phyloP scores from a whole-genome alignment of 2,329 filamentous ascomycete species.

The Cytospora leucostoma region DNA sequence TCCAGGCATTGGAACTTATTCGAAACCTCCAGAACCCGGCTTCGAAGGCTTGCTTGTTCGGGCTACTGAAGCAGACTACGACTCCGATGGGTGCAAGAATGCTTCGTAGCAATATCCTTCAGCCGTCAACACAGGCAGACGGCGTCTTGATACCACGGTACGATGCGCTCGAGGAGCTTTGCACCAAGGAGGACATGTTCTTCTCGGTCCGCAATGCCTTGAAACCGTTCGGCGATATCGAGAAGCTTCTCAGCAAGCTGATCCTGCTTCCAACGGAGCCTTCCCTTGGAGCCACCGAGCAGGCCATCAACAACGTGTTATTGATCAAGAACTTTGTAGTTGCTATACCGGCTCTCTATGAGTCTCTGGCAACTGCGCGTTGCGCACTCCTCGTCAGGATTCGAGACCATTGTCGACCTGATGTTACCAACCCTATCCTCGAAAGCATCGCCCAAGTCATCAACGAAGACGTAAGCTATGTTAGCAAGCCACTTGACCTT shows the following conservation, averaged over 20 bases:
- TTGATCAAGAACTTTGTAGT: conserved; percentile 81
- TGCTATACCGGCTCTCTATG: conserved; percentile 66
- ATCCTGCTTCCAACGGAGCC: conserved; percentile 71
- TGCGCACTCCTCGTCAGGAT: conserved; percentile 68
- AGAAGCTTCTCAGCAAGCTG: conserved; percentile 78
- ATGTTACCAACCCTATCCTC: conserved; percentile 61
- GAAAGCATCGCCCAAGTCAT: conserved; percentile 68
- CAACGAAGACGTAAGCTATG: conserved; percentile 79
- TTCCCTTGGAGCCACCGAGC: conserved; percentile 70
- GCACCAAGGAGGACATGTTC: conserved; percentile 83
- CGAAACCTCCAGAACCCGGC: conserved; percentile 79
- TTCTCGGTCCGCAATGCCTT: conserved; percentile 72
- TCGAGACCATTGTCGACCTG: conserved; percentile 67
- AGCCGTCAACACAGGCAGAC: conserved; percentile 73
- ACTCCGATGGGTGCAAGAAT: conserved; percentile 89
- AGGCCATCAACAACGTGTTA: conserved; percentile 82
- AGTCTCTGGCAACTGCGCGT: conserved; percentile 65
- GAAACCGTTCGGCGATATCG: conserved; percentile 74
- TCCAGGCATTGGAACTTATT: conserved; percentile 83
- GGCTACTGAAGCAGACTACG: conserved; percentile 78
- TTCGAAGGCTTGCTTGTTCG: conserved; percentile 81
- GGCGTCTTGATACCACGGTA: conserved; percentile 71
- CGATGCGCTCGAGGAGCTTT: conserved; percentile 81
- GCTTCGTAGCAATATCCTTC: conserved; percentile 81
- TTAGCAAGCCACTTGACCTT: conserved; percentile 77